A percentile compares a stretch with the other conserved stretches of the same genome.
These are phyloP conservation scores for Fusarium coicis DNA, from an alignment of 2,329 filamentous ascomycete species.

Conservation along the genomic window DNA sequence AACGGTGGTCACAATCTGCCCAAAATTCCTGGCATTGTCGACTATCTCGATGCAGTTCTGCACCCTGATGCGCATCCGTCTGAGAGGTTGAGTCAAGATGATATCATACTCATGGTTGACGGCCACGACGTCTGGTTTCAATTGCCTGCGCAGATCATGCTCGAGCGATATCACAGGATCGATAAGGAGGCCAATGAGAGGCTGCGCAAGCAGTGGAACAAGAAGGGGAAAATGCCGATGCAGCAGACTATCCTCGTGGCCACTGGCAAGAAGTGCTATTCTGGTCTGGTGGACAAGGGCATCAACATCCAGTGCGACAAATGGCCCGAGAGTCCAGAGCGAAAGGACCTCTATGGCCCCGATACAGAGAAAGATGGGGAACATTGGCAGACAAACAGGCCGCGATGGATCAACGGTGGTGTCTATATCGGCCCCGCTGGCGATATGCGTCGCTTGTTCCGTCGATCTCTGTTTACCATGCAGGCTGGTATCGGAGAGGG, in stretches of 20 bases:
- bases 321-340: background rate
- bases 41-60: slow-evolving; percentile 20
- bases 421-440: slow-evolving; percentile 5
- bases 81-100: background rate
- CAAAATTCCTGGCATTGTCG: slow-evolving; percentile 3
- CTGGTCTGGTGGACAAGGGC: background rate
- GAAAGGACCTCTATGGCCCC: background rate
- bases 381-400: background rate
- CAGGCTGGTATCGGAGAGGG: background rate
- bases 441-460: slow-evolving; percentile 3
- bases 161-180: slow-evolving; percentile 12
- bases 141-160: background rate
- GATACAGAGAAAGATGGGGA: background rate
- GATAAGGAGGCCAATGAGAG: slow-evolving; percentile 5
- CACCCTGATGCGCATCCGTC: background rate
- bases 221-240: background rate
- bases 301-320: background rate
- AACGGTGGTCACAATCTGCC: background rate
- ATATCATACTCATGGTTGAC: slow-evolving; percentile 10
- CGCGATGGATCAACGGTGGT: background rate
- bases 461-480: background rate
- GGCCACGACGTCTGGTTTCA: slow-evolving; percentile 5
- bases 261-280: background rate
- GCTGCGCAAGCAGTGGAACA: background rate
- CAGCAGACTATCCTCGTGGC: background rate